These are phyloP conservation scores for Botrytis deweyae DNA, from an alignment of 2,329 filamentous ascomycete genomes.

Conservation along the genomic window DNA sequence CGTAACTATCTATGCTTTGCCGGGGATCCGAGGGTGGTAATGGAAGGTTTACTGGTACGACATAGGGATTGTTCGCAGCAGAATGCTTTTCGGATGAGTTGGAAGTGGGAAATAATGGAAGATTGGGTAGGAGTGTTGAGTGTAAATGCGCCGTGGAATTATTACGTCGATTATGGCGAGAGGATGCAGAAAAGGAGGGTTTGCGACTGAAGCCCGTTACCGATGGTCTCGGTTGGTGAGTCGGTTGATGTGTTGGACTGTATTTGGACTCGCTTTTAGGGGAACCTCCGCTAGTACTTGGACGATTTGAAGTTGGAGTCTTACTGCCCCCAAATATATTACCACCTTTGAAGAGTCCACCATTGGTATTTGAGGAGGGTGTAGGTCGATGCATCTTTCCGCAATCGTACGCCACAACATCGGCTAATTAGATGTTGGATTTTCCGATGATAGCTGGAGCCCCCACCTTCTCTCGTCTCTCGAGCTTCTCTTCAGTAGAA, in stretches of 20 bases:
- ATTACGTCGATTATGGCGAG: constrained; percentile 43
- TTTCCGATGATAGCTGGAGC: not conserved
- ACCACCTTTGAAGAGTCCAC: constrained; percentile 27
- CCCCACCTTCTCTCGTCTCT: constrained; percentile 3
- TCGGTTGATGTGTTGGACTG: constrained; percentile 16
- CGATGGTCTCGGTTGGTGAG: constrained; percentile 38
- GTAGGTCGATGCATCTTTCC: constrained; percentile 27
- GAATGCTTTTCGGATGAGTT: constrained; percentile 30
- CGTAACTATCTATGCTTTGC: constrained; percentile 29
- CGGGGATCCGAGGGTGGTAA: constrained; percentile 4
- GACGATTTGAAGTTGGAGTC: constrained; percentile 33
- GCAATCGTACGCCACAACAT: constrained; percentile 11
- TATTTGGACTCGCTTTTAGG: constrained; percentile 30
- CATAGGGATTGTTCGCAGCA: constrained; percentile 26
- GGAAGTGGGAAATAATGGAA: constrained; percentile 7
- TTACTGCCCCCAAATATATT: constrained; percentile 33
- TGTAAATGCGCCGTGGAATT: constrained; percentile 40
- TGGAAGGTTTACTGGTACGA: constrained; percentile 20
- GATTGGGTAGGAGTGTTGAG: constrained; percentile 15
- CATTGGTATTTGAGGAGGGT: constrained; percentile 21
- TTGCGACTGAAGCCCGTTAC: constrained; percentile 54
- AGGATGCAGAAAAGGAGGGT: constrained; percentile 48
- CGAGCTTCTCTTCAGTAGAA: not conserved
- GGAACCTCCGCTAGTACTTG: constrained; percentile 35
- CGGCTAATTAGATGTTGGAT: constrained; percentile 15